These are phyloP conservation scores for Zymoseptoria pseudotritici DNA, from an alignment of 2,329 filamentous ascomycete genomes.

Conservation along the genomic window DNA sequence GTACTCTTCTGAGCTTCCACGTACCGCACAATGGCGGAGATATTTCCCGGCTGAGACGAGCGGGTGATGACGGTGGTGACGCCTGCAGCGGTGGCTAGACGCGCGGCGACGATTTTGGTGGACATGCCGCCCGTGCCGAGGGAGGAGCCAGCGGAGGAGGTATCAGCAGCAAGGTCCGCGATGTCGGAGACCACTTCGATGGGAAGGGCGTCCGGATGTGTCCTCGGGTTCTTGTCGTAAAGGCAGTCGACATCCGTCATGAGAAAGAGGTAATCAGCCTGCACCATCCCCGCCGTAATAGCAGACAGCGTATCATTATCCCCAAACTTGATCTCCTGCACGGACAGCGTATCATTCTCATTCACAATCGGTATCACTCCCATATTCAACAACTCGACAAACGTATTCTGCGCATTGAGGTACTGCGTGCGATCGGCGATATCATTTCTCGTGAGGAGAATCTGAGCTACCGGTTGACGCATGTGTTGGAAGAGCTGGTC, in stretches of 20 bases:
- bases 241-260: constrained; percentile 99
- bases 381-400: constrained; percentile 83
- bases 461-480: constrained; percentile 85
- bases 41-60: constrained; percentile 88
- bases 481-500: constrained; percentile 85
- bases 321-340: constrained; percentile 98
- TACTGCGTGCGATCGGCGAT: constrained; percentile 96
- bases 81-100: constrained; percentile 84
- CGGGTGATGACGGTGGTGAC: constrained; percentile 94
- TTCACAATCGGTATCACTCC: constrained; percentile 98
- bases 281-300: constrained; percentile 94
- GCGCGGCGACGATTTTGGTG: constrained; percentile 91
- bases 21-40: constrained; percentile 76
- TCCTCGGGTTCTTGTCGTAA: constrained; percentile 90
- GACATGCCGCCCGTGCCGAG: constrained; percentile 95
- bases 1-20: constrained; percentile 55
- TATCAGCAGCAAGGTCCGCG: constrained; percentile 71
- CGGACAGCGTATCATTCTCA: constrained; percentile 93
- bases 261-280: constrained; percentile 90
- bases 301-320: constrained; percentile 97
- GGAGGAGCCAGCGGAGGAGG: constrained; percentile 80
- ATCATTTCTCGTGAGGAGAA: constrained; percentile 87
- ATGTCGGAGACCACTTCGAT: constrained; percentile 95
- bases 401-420: constrained; percentile 91
- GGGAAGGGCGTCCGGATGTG: constrained; percentile 73